These are phyloP conservation scores for Fusarium sp. DNA, from an alignment of 2,329 filamentous ascomycete genomes.

Conservation along the genomic window DNA sequence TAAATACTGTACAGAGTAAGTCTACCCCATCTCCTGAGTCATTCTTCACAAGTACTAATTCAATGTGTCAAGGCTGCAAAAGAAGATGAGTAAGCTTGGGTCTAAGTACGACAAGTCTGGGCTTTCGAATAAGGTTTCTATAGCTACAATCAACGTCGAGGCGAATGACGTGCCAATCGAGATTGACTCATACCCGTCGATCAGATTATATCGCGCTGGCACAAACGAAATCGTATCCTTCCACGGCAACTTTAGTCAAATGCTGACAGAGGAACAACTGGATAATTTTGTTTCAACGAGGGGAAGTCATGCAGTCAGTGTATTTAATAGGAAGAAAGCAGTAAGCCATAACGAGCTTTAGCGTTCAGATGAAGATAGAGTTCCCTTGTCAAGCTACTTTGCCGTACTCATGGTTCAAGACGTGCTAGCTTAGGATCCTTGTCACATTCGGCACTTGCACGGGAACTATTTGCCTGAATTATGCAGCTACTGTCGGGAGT, in stretches of 20 bases:
- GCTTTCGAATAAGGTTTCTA: not conserved
- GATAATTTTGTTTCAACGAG: not conserved
- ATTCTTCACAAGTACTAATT: not conserved
- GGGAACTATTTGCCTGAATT: too few species aligned
- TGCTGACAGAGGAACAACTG: not conserved
- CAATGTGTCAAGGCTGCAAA: too few species aligned
- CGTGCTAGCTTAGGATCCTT: too few species aligned
- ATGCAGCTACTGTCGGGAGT: too few species aligned
- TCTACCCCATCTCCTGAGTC: accelerated
- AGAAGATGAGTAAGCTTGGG: not conserved
- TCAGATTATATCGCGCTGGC: not conserved
- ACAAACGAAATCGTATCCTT: not conserved
- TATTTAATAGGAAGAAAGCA: not conserved
- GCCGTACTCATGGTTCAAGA: too few species aligned
- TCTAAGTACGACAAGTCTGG: not conserved
- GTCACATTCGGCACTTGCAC: too few species aligned
- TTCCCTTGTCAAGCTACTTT: too few species aligned
- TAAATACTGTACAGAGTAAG: slow-evolving; percentile 2
- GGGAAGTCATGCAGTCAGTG: not conserved
- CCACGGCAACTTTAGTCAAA: not conserved
- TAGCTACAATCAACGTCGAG: not conserved
- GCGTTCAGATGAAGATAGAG: too few species aligned
- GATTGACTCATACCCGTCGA: not conserved
- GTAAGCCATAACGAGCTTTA: not conserved
- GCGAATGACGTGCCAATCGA: not conserved